Evolutionary conservation across 495 filamentous ascomycete genomes (phyloP).

Genomic region (Annulohypoxylon nitens): DNA sequence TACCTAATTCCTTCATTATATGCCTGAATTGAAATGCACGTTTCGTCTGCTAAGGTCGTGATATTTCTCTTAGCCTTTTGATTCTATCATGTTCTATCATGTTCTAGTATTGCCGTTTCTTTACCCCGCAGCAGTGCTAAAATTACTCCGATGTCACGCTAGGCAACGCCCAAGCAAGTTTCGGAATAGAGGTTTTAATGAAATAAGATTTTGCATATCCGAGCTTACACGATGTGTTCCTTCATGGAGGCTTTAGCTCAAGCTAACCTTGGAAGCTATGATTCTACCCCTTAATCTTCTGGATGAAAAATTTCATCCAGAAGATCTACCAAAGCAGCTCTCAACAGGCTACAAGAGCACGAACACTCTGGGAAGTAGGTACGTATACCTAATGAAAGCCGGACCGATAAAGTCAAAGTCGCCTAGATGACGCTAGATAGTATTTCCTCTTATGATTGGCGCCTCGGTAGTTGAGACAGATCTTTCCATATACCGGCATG

Average conservation of each 20-base stretch:
- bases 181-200: background rate
- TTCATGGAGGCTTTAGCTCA: background rate
- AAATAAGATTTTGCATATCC: background rate
- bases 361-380: background rate
- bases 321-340: background rate
- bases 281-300: background rate
- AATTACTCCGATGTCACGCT: background rate
- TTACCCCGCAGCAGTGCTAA: background rate
- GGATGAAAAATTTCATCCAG: background rate
- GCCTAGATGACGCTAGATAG: background rate
- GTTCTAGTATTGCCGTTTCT: background rate
- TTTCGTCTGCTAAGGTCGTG: too few species aligned
- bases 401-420: background rate
- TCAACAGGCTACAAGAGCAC: background rate
- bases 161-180: background rate
- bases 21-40: too few species aligned
- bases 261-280: background rate
- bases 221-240: background rate
- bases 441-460: background rate
- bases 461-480: slow-evolving; percentile 1
- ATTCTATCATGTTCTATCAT: background rate
- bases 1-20: too few species aligned
- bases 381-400: background rate
- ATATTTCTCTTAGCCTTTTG: background rate
- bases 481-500: slow-evolving; percentile 4